phyloP scores from a whole-genome alignment of 1,284 basidiomycete species.

The Chalciporus sp. region DNA sequence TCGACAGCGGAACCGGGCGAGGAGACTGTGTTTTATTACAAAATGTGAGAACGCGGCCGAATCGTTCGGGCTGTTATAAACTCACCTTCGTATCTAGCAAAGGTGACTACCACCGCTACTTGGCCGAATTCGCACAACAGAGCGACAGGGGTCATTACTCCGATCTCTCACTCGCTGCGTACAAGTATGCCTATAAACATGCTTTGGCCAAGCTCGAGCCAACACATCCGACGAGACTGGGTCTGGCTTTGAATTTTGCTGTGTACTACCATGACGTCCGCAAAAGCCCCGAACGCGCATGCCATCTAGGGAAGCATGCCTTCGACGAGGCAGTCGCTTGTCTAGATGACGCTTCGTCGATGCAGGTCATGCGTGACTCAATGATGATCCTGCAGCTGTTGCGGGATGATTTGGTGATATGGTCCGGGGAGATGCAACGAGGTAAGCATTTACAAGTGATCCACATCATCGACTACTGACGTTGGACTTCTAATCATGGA shows the following conservation, averaged over 20 bases:
- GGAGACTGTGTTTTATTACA: slow-evolving; percentile 69
- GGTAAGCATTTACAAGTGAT: slow-evolving; percentile 29
- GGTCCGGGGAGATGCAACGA: slow-evolving; percentile 59
- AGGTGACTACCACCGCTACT: slow-evolving; percentile 71
- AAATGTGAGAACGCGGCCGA: slow-evolving; percentile 49
- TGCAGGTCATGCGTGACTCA: slow-evolving; percentile 58
- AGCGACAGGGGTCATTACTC: slow-evolving; percentile 51
- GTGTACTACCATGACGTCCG: slow-evolving; percentile 97
- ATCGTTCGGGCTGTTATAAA: slow-evolving; percentile 10
- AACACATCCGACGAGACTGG: slow-evolving; percentile 75
- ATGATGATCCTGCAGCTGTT: slow-evolving; percentile 67
- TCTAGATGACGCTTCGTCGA: slow-evolving; percentile 42
- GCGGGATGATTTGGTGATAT: slow-evolving; percentile 65
- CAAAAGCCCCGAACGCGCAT: slow-evolving; percentile 89
- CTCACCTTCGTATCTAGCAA: slow-evolving; percentile 44
- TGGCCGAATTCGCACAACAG: slow-evolving; percentile 61
- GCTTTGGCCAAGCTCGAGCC: slow-evolving; percentile 59
- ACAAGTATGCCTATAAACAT: slow-evolving; percentile 68
- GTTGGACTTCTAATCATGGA: slow-evolving; percentile 11
- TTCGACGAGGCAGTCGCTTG: slow-evolving; percentile 67
- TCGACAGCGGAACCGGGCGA: slow-evolving; percentile 59
- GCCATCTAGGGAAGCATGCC: slow-evolving; percentile 82
- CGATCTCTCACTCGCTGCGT: slow-evolving; percentile 59
- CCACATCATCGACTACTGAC: slow-evolving; percentile 15
- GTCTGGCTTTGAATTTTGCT: slow-evolving; percentile 93